A percentile compares a stretch with the other conserved stretches of the same genome.
Conservation (phyloP, 1,284 basidiomycete species). For the Ceratobasidium sp. region DNA sequence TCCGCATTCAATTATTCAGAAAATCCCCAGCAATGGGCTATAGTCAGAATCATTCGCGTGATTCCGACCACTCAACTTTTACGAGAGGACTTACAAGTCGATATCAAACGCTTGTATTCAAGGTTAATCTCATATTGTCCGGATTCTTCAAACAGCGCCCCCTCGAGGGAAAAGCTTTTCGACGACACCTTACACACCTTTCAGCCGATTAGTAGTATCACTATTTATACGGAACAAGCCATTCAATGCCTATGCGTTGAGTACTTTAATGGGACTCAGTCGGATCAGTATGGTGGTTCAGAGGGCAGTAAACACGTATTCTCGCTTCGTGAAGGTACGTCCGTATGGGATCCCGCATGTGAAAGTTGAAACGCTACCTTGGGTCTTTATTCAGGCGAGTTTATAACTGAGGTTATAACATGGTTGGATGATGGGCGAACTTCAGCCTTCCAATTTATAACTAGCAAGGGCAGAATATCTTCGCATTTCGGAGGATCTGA, state of each 20-base stretch:
- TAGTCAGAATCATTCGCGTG: conserved; percentile 7
- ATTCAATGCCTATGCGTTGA: neutral
- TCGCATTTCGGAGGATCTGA: neutral
- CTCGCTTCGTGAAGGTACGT: conserved; percentile 2
- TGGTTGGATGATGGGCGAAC: neutral
- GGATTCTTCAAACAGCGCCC: no score
- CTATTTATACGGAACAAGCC: neutral
- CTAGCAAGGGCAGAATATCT: conserved; percentile 14
- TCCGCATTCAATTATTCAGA: neutral
- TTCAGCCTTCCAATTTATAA: conserved; percentile 19
- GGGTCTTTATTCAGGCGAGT: neutral
- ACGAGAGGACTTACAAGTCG: neutral
- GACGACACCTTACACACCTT: neutral
- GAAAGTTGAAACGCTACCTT: neutral
- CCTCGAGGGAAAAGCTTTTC: neutral
- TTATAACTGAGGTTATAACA: conserved; percentile 16
- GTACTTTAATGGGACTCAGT: conserved; percentile 3
- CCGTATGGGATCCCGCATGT: neutral
- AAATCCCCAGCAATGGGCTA: neutral
- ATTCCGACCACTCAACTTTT: conserved; percentile 14
- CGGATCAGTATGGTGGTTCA: neutral
- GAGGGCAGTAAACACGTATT: neutral
- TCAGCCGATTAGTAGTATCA: conserved; percentile 1
- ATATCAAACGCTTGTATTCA: neutral
- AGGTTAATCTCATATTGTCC: conserved; percentile 7